phyloP scores from a whole-genome alignment of 495 filamentous ascomycete species.

The Lentithecium fluviatile region DNA sequence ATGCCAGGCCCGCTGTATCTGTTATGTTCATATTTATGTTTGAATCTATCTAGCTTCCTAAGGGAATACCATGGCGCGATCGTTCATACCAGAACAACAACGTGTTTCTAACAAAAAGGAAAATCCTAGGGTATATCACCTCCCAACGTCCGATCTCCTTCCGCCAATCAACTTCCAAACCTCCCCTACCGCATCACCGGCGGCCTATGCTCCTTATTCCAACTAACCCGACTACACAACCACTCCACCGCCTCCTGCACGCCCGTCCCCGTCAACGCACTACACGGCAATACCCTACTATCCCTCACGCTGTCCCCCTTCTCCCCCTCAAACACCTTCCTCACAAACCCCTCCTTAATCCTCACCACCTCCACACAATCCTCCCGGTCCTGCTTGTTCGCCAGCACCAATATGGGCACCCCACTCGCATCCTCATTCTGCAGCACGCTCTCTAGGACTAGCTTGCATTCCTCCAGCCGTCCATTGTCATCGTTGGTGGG shows the following conservation, averaged over 20 bases:
- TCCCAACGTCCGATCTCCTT: too few relatives aligned
- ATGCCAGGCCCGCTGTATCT: too few relatives aligned
- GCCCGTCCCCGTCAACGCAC: conserved; percentile 84
- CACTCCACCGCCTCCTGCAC: conserved; percentile 95
- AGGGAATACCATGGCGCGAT: too few relatives aligned
- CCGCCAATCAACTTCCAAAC: not conserved
- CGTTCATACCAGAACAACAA: too few relatives aligned
- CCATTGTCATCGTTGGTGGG: conserved; percentile 54
- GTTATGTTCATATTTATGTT: too few relatives aligned
- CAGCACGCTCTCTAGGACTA: conserved; percentile 85
- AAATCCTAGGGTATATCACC: too few relatives aligned
- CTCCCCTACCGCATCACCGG: conserved; percentile 80
- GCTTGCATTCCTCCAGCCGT: conserved; percentile 79
- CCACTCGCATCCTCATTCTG: conserved; percentile 81
- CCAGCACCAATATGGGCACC: conserved; percentile 86
- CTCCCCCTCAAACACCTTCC: conserved; percentile 92
- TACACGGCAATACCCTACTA: conserved; percentile 85
- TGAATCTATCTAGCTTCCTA: too few relatives aligned
- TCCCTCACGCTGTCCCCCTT: conserved; percentile 81
- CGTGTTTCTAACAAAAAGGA: too few relatives aligned
- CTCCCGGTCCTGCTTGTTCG: conserved; percentile 97
- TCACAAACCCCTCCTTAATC: conserved; percentile 93
- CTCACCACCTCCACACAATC: conserved; percentile 96
- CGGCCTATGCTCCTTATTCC: conserved; percentile 91
- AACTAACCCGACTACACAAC: conserved; percentile 84